Base-by-base conservation (phyloP, 768 basidiomycete species). In the Pleurotus citrinopileatus region DNA sequence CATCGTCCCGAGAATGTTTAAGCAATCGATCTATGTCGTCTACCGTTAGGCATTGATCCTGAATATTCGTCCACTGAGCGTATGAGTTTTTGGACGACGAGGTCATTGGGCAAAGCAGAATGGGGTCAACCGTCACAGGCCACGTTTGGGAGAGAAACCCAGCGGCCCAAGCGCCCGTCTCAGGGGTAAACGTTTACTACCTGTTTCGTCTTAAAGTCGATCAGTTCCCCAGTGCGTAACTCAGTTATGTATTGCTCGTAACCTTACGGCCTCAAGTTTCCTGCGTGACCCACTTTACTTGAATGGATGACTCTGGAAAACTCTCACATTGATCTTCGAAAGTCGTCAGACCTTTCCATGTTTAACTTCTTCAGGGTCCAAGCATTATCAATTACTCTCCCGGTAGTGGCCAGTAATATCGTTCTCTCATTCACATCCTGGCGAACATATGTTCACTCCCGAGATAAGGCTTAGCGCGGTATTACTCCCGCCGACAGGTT, bases 31-130 rank as follows among this genome's bases (percentile, higher is more conserved):
- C 67, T 23, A 89, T 70, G 37, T 64, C 61, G 44, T 81, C 75
- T 0, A 70, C 61, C 3, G 82, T 83, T 54, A 92, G 62, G n/a
- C 86, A 75, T 32, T 75, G 67, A 67, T 91, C 81, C 32, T 72
- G 58, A 53, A 87, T 74, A 42, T 66, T 61, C 50, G 72, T 68
- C 91, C 91, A 93, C 60, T 68, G 70, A 58, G 72, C 62, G 66
- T 73, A 73, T 44, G 71, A 69, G 58, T 71, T 67, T 48, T 65
- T 45, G 36, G 65, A 60, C 44, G 68, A 56, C 52, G 68, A 67
- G 46, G 77, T 60, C 75, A 80, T 78, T 62, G 61, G 56, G 51
- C 32, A 57, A 59, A 60, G 63, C 56, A 40, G n/a, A 42, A n/a
- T 23, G 27, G 12, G n/a, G 22, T 5, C 32, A 40, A 9, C 12